phyloP scores from a whole-genome alignment of 345 rosid species.

The Lumnitzera racemosa region DNA sequence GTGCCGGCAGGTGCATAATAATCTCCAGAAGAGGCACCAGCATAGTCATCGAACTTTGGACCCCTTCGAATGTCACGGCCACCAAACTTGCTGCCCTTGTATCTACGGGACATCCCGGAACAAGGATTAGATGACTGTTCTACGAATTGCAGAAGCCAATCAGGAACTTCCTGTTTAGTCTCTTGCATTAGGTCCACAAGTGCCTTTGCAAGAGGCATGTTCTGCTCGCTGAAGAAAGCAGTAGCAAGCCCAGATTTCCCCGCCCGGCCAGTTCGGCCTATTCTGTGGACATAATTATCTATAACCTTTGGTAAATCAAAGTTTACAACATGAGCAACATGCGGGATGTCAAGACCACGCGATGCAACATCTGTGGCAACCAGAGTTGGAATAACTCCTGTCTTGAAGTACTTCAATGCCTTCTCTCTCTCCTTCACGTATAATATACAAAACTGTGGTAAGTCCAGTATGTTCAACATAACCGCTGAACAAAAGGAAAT shows the following conservation, averaged over 20 bases:
- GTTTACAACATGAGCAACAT: constrained; percentile 46
- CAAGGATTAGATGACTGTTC: constrained; percentile 12
- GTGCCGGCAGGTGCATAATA: constrained; percentile 1
- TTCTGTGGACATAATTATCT: constrained; percentile 49
- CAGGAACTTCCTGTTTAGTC: constrained; percentile 40
- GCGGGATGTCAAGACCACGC: constrained; percentile 43
- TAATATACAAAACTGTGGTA: constrained; percentile 5
- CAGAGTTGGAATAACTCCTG: constrained; percentile 36
- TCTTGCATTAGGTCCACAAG: constrained; percentile 38
- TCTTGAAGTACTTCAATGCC: constrained; percentile 40
- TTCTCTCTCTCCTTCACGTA: constrained; percentile 39
- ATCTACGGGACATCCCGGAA: constrained; percentile 5
- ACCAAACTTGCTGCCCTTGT: constrained; percentile 26
- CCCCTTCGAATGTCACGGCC: constrained; percentile 38
- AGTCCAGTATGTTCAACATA: no score
- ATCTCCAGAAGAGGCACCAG: constrained; percentile 7
- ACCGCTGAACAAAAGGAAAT: no score
- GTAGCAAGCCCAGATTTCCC: constrained; percentile 45
- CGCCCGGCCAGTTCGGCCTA: constrained; percentile 54
- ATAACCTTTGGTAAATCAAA: constrained; percentile 43
- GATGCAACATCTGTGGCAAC: constrained; percentile 64
- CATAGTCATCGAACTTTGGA: constrained; percentile 1
- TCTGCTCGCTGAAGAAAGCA: constrained; percentile 42
- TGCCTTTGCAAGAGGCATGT: constrained; percentile 28
- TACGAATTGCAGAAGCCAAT: constrained; percentile 33